A percentile compares a stretch with the other conserved stretches of the same genome.
phyloP scores from a whole-genome alignment of 345 rosid species.

The Crucihimalaya himalaica region DNA sequence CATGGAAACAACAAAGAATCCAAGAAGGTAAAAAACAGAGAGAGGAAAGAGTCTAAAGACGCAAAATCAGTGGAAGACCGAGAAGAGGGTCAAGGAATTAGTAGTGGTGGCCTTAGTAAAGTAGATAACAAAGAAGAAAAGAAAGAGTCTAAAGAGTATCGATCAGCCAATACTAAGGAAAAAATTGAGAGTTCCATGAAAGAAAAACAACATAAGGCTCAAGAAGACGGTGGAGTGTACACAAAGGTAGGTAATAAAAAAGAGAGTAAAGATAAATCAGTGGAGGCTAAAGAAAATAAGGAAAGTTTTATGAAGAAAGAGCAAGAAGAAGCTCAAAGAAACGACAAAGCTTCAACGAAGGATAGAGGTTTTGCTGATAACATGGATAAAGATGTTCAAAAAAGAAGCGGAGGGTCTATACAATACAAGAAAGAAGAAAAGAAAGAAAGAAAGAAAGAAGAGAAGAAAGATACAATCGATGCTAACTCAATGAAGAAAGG shows the following conservation, averaged over 20 bases:
- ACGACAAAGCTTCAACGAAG: not conserved
- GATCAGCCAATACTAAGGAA: not conserved
- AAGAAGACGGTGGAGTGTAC: not conserved
- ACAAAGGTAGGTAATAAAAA: not conserved
- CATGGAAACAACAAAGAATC: not conserved
- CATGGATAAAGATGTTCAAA: not conserved
- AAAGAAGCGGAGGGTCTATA: not conserved
- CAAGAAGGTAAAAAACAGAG: not conserved
- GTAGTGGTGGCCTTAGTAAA: not conserved
- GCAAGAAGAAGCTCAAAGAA: slow-evolving; percentile 4
- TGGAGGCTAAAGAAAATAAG: not conserved
- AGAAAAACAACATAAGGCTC: slow-evolving; percentile 2
- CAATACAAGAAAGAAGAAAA: not conserved
- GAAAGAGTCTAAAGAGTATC: not conserved
- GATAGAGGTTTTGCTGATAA: not conserved
- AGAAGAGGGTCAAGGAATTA: not conserved
- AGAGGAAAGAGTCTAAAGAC: not conserved
- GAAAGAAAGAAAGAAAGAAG: not conserved
- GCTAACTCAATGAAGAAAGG: not conserved
- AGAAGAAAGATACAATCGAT: not conserved
- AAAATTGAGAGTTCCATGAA: not conserved
- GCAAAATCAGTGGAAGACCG: not conserved
- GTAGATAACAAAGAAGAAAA: not conserved
- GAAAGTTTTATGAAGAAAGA: not conserved
- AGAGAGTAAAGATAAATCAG: not conserved